phyloP scores from a whole-genome alignment of 129 eudicot genomes.

The Lonicera japonica region DNA sequence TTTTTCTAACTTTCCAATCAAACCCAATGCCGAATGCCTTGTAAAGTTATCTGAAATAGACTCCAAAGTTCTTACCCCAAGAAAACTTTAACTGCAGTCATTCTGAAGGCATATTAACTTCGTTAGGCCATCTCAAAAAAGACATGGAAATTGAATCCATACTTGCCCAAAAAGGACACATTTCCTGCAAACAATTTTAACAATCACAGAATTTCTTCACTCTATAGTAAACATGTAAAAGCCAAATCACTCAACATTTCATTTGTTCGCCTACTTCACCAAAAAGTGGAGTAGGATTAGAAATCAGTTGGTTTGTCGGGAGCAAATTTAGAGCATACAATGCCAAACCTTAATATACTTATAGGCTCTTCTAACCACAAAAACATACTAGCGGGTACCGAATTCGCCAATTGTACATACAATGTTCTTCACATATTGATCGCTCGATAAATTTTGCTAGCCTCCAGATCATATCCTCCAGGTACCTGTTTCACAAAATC shows the following conservation, averaged over 20 bases:
- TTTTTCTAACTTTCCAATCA: too few relatives aligned
- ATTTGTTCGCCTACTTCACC: conserved; percentile 14
- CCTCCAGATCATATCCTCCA: background rate
- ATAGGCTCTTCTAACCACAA: conserved; percentile 17
- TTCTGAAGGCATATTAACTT: too few relatives aligned
- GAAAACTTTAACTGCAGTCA: too few relatives aligned
- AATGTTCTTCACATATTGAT: conserved; percentile 14
- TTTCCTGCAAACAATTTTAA: conserved; percentile 15
- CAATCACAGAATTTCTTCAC: conserved; percentile 8
- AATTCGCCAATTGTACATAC: conserved; percentile 9
- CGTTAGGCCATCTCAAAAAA: too few relatives aligned
- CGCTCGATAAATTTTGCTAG: conserved; percentile 8
- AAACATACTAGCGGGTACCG: conserved; percentile 1
- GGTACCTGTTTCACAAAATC: background rate
- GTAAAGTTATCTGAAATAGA: too few relatives aligned
- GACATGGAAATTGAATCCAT: too few relatives aligned
- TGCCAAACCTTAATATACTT: conserved; percentile 25
- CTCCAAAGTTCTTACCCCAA: too few relatives aligned
- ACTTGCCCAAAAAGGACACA: background rate
- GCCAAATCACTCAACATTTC: conserved; percentile 14
- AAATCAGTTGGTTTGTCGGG: conserved; percentile 17
- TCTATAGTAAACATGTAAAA: conserved; percentile 11
- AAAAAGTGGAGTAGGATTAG: conserved; percentile 14
- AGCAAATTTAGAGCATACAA: conserved; percentile 29
- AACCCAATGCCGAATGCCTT: too few relatives aligned